phyloP scores from a whole-genome alignment of 202 grass and related monocot species.

The Zizania palustris region DNA sequence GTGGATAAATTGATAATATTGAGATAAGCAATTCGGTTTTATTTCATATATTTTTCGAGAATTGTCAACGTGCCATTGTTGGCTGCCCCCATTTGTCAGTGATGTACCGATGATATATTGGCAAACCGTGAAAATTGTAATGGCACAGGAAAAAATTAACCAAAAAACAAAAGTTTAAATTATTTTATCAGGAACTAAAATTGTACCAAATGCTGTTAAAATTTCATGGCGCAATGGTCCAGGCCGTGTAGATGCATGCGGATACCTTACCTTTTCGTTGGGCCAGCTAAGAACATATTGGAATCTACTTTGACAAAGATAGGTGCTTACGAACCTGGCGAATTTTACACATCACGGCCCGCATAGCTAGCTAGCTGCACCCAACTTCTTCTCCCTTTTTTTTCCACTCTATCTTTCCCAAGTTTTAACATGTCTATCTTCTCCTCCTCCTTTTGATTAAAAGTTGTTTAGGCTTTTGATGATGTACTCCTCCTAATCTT shows the following conservation, averaged over 20 bases:
- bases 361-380: neutral
- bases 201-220: too few species aligned
- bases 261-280: slow-evolving; percentile 40
- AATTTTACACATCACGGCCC: slow-evolving; percentile 37
- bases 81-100: too few species aligned
- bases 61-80: too few species aligned
- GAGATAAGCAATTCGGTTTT: too few species aligned
- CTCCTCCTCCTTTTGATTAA: slow-evolving; percentile 55
- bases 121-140: too few species aligned
- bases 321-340: neutral
- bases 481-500: slow-evolving; percentile 39
- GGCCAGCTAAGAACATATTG: slow-evolving; percentile 45
- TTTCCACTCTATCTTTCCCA: slow-evolving; percentile 44
- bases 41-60: too few species aligned
- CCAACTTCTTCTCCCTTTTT: slow-evolving; percentile 26
- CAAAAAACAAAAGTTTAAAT: too few species aligned
- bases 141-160: too few species aligned
- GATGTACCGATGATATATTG: too few species aligned
- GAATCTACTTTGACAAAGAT: slow-evolving; percentile 52
- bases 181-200: too few species aligned
- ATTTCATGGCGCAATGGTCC: neutral
- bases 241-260: slow-evolving; percentile 27
- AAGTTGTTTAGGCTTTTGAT: slow-evolving; percentile 61
- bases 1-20: too few species aligned
- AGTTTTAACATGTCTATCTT: slow-evolving; percentile 40